A percentile compares a stretch with the other conserved stretches of the same genome.
These are phyloP conservation scores for Xylariaceae sp. DNA, from an alignment of 2,329 filamentous ascomycete species.

Conservation along the genomic window DNA sequence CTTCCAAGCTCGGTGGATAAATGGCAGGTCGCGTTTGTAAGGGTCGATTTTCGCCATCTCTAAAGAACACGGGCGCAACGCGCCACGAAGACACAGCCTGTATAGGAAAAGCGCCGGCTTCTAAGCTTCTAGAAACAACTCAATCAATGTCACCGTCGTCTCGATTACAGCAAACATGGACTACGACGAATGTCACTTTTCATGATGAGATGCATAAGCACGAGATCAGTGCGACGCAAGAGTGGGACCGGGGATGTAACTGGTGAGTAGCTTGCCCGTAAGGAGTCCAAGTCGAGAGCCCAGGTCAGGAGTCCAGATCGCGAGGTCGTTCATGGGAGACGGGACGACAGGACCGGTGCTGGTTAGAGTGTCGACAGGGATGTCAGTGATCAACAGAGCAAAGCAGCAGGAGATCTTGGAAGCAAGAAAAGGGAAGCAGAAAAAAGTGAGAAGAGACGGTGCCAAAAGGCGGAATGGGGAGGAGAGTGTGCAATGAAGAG, in stretches of 20 bases:
- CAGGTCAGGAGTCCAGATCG: no score
- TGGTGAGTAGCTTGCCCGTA: background rate
- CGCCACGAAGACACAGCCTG: slow-evolving; percentile 29
- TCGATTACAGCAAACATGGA: slow-evolving; percentile 22
- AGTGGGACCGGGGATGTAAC: background rate
- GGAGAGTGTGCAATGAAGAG: background rate
- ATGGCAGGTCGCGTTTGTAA: slow-evolving; percentile 47
- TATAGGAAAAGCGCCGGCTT: slow-evolving; percentile 14
- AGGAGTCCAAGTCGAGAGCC: background rate
- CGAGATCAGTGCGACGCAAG: slow-evolving; percentile 2
- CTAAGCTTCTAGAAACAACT: slow-evolving; percentile 1
- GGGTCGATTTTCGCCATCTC: slow-evolving; percentile 46
- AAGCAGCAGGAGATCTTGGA: no score
- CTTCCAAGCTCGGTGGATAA: slow-evolving; percentile 51
- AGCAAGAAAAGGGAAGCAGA: no score
- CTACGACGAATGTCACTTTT: slow-evolving; percentile 23
- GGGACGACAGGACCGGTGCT: background rate
- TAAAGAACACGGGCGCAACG: slow-evolving; percentile 34
- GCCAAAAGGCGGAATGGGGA: background rate
- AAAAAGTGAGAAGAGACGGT: background rate
- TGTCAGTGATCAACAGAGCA: background rate
- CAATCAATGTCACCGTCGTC: slow-evolving; percentile 16
- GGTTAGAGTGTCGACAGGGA: slow-evolving; percentile 1
- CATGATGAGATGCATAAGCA: slow-evolving; percentile 18
- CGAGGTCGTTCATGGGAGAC: background rate